Base-by-base conservation (phyloP, 2,329 filamentous ascomycete species). In the Aphanocladium album region DNA sequence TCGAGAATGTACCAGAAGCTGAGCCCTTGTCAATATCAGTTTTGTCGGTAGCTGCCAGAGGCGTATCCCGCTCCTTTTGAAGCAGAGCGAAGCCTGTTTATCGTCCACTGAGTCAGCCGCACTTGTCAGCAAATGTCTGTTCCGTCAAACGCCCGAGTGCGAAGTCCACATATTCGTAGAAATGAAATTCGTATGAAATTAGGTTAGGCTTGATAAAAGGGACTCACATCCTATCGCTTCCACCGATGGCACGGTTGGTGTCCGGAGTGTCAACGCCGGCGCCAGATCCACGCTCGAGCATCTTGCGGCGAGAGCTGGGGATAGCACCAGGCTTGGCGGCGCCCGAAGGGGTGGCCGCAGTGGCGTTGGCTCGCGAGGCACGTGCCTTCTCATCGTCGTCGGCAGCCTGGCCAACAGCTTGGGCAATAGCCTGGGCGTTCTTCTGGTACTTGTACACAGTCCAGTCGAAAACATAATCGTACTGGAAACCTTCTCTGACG, bases 381-480 rank as follows among this genome's bases (percentile, higher is more conserved):
- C 85, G 85, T 66, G 83, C 81, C 79, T 93, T 91, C 71, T 95
- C 90, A 45, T 87, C 86, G 66, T 92, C 89, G 67, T 84, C 85
- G 75, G 84, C 81, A 62, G 78, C 79, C 71, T 85, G 80, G 67
- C 83, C 87, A 67, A 87, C 87, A 68, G 89, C 90, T 76, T 93
- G 89, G 68, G 91, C 90, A 75, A 96, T 96, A 72, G 92, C 92
- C 80, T 96, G 91, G 60, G 93, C 93, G 70, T 97, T 98, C 88
- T 97, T 97, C 85, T 97, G 93, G 83, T 98, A 97, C 83, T 98
- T 98, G 87, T 97, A 98, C 71, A 98, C 95, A 63, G 95, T 99
- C 95, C 95, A 99, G 80, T 99, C 95, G 72, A 99, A 99, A 70
- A 99, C 95, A 71, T 99, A 98, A 79, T 99, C 95, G 77, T 99